Evolutionary conservation across 192 early-diverging fungal species (phyloP).

Genomic region (Tieghemiomyces parasiticus): DNA sequence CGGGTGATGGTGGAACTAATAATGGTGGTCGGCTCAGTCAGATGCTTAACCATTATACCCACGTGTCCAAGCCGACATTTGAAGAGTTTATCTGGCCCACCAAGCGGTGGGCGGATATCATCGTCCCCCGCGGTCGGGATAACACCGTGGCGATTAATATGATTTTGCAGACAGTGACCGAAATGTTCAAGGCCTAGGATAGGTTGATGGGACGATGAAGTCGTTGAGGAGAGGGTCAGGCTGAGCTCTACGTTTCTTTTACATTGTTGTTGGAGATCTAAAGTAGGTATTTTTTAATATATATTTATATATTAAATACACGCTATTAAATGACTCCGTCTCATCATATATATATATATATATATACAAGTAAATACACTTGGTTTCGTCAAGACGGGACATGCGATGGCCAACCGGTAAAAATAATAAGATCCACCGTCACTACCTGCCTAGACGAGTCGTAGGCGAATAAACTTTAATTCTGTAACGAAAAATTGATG

Average conservation of each 20-base stretch:
- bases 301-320: background rate
- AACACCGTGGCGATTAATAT: constrained; percentile 48
- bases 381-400: no score
- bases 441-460: no score
- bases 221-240: no score
- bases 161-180: constrained; percentile 35
- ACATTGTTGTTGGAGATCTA: background rate
- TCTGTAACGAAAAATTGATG: no score
- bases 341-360: background rate
- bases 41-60: constrained; percentile 52
- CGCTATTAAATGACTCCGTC: background rate
- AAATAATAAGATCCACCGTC: no score
- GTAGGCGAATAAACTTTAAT: no score
- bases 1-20: no score
- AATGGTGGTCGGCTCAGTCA: constrained; percentile 29
- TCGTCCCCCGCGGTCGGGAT: constrained; percentile 47
- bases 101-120: constrained; percentile 62
- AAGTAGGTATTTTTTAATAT: background rate
- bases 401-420: no score
- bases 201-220: no score
- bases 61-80: constrained; percentile 69
- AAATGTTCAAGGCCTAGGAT: constrained; percentile 16
- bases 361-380: no score
- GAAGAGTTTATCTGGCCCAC: constrained; percentile 78
- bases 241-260: no score